Evolutionary conservation across 2,329 filamentous ascomycete species (phyloP).

Genomic region (Nothophaeocryptopus gaeumannii): DNA sequence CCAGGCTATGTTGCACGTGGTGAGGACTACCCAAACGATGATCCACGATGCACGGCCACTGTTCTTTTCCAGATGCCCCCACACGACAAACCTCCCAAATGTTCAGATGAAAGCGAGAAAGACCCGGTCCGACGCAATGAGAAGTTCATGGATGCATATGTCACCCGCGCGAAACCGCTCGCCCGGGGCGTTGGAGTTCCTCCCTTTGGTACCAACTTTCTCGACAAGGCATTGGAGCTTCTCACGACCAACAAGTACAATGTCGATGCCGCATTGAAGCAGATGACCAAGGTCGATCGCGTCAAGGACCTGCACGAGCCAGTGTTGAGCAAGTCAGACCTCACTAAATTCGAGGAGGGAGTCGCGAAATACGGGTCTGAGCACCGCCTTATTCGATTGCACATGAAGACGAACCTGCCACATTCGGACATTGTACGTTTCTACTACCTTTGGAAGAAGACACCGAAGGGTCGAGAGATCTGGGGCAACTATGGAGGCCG

Average conservation of each 20-base stretch:
- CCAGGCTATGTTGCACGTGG: slow-evolving; percentile 80
- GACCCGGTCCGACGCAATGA: slow-evolving; percentile 38
- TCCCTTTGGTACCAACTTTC: slow-evolving; percentile 76
- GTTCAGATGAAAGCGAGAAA: slow-evolving; percentile 8
- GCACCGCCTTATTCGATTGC: slow-evolving; percentile 74
- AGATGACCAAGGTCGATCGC: slow-evolving; percentile 65
- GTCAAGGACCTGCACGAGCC: slow-evolving; percentile 78
- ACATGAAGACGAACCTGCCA: slow-evolving; percentile 73
- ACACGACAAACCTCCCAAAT: slow-evolving; percentile 24
- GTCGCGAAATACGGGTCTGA: slow-evolving; percentile 90
- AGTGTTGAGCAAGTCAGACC: slow-evolving; percentile 70
- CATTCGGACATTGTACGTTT: slow-evolving; percentile 81
- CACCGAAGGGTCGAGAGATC: slow-evolving; percentile 75
- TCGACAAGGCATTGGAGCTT: slow-evolving; percentile 76
- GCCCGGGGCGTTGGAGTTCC: slow-evolving; percentile 68
- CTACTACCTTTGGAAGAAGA: slow-evolving; percentile 99
- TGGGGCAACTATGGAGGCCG: slow-evolving; percentile 87
- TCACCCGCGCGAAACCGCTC: slow-evolving; percentile 64
- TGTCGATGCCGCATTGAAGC: slow-evolving; percentile 65
- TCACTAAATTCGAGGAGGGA: slow-evolving; percentile 88
- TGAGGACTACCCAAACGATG: slow-evolving; percentile 70
- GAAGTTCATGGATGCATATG: slow-evolving; percentile 70
- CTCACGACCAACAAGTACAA: slow-evolving; percentile 72
- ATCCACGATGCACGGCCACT: slow-evolving; percentile 71
- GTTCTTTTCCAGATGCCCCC: slow-evolving; percentile 69